phyloP scores from a whole-genome alignment of 495 filamentous ascomycete species.

The Neurospora intermedia region DNA sequence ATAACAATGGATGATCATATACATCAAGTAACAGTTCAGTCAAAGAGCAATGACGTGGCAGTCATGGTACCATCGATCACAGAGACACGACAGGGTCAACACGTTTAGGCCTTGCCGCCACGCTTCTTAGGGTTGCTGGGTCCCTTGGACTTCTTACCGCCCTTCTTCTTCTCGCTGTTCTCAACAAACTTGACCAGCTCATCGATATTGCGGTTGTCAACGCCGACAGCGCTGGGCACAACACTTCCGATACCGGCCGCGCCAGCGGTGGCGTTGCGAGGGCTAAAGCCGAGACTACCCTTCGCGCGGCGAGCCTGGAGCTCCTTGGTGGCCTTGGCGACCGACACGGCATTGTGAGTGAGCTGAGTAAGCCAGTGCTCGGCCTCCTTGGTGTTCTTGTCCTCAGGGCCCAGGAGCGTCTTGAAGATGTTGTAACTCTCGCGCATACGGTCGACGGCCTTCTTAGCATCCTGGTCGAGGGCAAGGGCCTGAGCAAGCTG shows the following conservation, averaged over 20 bases:
- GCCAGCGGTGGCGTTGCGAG: slow-evolving; percentile 40
- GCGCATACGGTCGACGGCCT: slow-evolving; percentile 80
- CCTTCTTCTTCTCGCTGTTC: slow-evolving; percentile 14
- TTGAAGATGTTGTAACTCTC: slow-evolving; percentile 95
- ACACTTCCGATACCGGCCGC: slow-evolving; percentile 21
- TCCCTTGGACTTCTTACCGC: slow-evolving; percentile 57
- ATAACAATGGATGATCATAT: background rate
- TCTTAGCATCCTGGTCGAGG: slow-evolving; percentile 83
- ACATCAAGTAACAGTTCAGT: background rate
- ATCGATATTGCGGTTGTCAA: slow-evolving; percentile 13
- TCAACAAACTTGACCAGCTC: slow-evolving; percentile 16
- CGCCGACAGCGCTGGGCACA: slow-evolving; percentile 5
- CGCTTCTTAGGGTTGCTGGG: slow-evolving; percentile 62
- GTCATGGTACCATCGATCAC: background rate
- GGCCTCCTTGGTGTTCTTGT: slow-evolving; percentile 91
- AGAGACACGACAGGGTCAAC: background rate
- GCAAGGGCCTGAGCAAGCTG: slow-evolving; percentile 93
- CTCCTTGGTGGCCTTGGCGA: slow-evolving; percentile 86
- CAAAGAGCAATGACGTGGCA: background rate
- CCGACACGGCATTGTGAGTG: slow-evolving; percentile 84
- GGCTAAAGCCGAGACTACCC: slow-evolving; percentile 31
- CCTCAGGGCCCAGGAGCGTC: slow-evolving; percentile 66
- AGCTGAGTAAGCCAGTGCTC: slow-evolving; percentile 94
- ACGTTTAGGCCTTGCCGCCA: slow-evolving; percentile 21
- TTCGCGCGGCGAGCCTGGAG: slow-evolving; percentile 60